Base-by-base conservation (phyloP, 257 asterid genomes). In the Solanum sparsipilum region DNA sequence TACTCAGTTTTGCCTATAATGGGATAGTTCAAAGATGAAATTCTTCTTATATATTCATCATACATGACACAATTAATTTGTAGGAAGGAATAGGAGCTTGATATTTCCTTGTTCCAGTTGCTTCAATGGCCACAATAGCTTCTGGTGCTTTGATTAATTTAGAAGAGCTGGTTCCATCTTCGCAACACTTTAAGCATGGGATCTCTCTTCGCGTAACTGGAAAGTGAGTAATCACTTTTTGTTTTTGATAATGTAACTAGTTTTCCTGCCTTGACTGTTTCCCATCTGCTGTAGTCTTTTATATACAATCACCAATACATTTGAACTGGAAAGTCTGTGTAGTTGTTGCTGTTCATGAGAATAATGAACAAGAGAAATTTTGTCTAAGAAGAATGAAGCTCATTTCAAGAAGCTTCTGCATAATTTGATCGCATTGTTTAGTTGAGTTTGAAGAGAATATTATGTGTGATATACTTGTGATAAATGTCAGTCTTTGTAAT, bases 151-250 rank as follows among this genome's bases (percentile, higher is more conserved):
- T 96, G 98, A 94, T 97, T 65, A 92, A 92, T 52, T 72, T 97
- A 35, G 92, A 91, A 90, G 98, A 96, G 86, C 90, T 97, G 86
- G 93, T 88, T 85, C 96, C 96, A 12, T 91, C 97, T 89, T 93
- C 97, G 1, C 92, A 97, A 60, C 89, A 86, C 65, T 97, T 97
- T 93, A 97, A 90, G 92, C 93, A 93, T 74, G 98, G 98, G 15
- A 93, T 93, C 29, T 93, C 99, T 1, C 85, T 95, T 89, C 93
- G 99, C 86, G 96, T 97, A 6, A 97, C 95, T 74, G 99, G 98
- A 91, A 97, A 92, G 99, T 97, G 63, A 70, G 96, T 91, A 29
- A 79, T 88, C 83, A 74, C 27, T 41, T 12, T 35, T n/a, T 73
- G 15, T 41, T 12, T 35, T n/a, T 73, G 15, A 71, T 36, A 48